These are phyloP conservation scores for Ophiorrhiza pumila DNA, from an alignment of 257 asterid species.

Conservation along the genomic window DNA sequence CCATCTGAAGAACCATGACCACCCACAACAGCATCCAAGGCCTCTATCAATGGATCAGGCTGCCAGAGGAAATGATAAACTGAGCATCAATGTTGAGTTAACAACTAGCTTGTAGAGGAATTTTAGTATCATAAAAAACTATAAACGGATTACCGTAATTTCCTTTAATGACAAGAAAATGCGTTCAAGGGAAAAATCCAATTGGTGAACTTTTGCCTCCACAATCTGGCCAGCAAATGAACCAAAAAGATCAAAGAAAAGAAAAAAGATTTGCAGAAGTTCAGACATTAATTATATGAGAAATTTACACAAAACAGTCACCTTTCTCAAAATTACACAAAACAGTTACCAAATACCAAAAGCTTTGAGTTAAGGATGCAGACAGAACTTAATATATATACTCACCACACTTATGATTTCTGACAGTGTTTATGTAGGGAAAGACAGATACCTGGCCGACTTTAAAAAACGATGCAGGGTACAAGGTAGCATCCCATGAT, in stretches of 20 bases:
- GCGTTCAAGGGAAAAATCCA: slow-evolving; percentile 85
- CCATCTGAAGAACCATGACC: slow-evolving; percentile 54
- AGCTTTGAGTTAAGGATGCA: neutral
- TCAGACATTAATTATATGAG: neutral
- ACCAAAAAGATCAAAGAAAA: neutral
- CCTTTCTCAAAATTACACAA: too few species aligned
- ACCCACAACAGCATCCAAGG: slow-evolving; percentile 88
- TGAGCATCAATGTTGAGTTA: neutral
- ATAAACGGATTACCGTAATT: slow-evolving; percentile 50
- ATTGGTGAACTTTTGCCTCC: slow-evolving; percentile 90
- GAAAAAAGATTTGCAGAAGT: neutral
- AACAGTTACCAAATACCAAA: neutral
- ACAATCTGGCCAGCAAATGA: slow-evolving; percentile 51
- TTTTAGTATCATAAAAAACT: slow-evolving; percentile 10
- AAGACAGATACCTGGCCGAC: slow-evolving; percentile 70
- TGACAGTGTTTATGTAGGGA: neutral
- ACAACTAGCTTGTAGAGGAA: slow-evolving; percentile 1
- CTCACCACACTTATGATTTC: too few species aligned
- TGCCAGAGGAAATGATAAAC: slow-evolving; percentile 31
- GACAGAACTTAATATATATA: neutral
- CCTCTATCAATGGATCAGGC: slow-evolving; percentile 88
- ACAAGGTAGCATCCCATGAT: slow-evolving; percentile 92
- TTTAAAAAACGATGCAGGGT: slow-evolving; percentile 75
- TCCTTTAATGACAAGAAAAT: slow-evolving; percentile 87
- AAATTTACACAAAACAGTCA: too few species aligned